Evolutionary conservation across 2,329 filamentous ascomycete species (phyloP).

Genomic region (Colletotrichum abscissum): DNA sequence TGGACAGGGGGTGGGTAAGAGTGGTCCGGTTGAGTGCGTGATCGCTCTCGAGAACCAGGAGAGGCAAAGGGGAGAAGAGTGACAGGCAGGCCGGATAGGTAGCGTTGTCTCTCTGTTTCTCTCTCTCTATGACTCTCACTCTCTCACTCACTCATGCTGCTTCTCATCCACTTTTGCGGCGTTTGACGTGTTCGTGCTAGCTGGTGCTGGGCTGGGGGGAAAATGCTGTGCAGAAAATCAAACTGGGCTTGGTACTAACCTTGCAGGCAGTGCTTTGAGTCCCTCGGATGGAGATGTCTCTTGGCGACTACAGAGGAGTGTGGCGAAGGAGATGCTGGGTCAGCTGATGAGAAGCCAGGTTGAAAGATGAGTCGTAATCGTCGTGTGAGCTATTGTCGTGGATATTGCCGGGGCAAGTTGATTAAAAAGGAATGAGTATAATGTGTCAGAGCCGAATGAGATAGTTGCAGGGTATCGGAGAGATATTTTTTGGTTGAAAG

Average conservation of each 20-base stretch:
- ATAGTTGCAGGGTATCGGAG: constrained; percentile 22
- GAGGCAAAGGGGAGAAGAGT: constrained; percentile 3
- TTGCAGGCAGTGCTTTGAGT: constrained; percentile 27
- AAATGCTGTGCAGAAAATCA: constrained; percentile 13
- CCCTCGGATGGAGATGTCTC: constrained; percentile 19
- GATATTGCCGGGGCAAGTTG: constrained; percentile 9
- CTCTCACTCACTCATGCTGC: neutral
- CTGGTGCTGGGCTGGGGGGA: neutral
- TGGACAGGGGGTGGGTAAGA: constrained; percentile 13
- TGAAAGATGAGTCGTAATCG: constrained; percentile 32
- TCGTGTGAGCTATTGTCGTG: constrained; percentile 20
- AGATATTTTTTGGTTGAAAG: neutral
- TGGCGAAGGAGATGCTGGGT: constrained; percentile 30
- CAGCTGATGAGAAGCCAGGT: constrained; percentile 20
- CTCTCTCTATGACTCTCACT: neutral
- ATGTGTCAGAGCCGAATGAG: constrained; percentile 18
- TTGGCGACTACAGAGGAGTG: constrained; percentile 24
- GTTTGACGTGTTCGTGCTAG: neutral
- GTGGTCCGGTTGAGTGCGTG: constrained; percentile 28
- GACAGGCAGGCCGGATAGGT: constrained; percentile 7
- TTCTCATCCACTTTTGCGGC: neutral
- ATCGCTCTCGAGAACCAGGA: constrained; percentile 11
- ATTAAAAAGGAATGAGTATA: constrained; percentile 33
- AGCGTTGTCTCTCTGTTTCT: constrained; percentile 1
- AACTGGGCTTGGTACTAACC: constrained; percentile 20